Evolutionary conservation across 805 yeast genomes (phyloP), one percentile per base, ranked within the genome.

Genomic region (Zygosaccharomyces gambellarensis): DNA sequence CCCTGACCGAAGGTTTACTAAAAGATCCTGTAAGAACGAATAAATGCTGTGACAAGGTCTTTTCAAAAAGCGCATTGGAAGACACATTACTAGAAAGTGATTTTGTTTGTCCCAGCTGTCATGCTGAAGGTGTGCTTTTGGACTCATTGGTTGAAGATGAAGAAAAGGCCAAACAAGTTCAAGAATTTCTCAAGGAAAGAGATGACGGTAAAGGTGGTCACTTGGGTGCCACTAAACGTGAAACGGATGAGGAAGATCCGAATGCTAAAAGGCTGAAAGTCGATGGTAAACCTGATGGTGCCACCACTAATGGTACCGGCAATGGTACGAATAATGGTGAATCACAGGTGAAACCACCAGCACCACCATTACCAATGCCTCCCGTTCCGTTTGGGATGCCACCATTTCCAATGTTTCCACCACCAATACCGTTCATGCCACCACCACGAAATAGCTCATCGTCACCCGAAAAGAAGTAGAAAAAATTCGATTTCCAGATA

Each of bases 81-180:
- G 80, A 79, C 53, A 65, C 76, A 6, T 70, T 92, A 23, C 75
- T 92, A 46, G 95, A 87, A 25, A 78, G 81, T 48, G 98, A 92
- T 62, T 92, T 92, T 70, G 81, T 79, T 34, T 92, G 99, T 69
- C 98, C 99, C 4, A 83, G 81, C 55, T 92, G 99, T 71, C 80
- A 77, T 2, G 77, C 75, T 14, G 81, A 79, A 22, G 97, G 90
- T 50, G 75, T 87, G 1, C 81, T 81, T 52, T 73, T 92, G 43
- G 99, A 92, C 67, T 77, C 83, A 14, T 71, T 92, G 41, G 72
- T 73, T 4, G 73, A 75, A 1, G 90, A 88, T 61, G 72, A 73
- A 42, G 87, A 78, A n/a, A 71, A 81, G 62, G 78, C 78, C 48
- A 65, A 69, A 29, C 75, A 79, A 48, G 77, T 90, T 17, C 69